phyloP scores from a whole-genome alignment of 2,329 filamentous ascomycete species.

The Aspergillus quadrilineatus region DNA sequence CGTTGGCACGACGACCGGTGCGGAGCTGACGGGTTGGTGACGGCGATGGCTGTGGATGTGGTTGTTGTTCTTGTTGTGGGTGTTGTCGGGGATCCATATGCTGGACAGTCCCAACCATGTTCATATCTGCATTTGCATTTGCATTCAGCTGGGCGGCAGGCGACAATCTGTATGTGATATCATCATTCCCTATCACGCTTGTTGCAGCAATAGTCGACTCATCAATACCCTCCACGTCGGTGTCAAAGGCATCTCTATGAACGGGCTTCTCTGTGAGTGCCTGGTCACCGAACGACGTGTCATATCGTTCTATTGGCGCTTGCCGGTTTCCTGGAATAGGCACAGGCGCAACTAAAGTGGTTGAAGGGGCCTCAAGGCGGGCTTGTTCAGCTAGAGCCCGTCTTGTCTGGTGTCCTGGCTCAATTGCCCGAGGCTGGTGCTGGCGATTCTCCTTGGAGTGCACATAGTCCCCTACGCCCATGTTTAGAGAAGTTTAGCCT shows the following conservation, averaged over 20 bases:
- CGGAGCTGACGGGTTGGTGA: constrained; percentile 23
- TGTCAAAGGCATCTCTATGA: constrained; percentile 42
- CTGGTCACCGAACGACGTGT: constrained; percentile 20
- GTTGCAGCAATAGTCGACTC: constrained; percentile 43
- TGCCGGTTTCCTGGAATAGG: constrained; percentile 19
- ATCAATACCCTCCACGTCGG: constrained; percentile 45
- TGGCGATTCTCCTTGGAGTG: constrained; percentile 39
- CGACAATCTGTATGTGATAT: constrained; percentile 26
- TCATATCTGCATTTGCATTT: constrained; percentile 9
- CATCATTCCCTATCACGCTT: constrained; percentile 39
- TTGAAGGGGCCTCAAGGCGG: constrained; percentile 34
- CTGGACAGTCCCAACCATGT: not conserved
- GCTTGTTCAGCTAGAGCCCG: constrained; percentile 37
- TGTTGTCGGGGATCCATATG: constrained; percentile 16
- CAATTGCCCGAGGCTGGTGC: constrained; percentile 25
- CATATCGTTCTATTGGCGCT: constrained; percentile 18
- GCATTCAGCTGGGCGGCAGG: constrained; percentile 20
- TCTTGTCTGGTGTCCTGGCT: constrained; percentile 28
- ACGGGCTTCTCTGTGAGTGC: constrained; percentile 16
- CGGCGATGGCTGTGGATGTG: constrained; percentile 5
- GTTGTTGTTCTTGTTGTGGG: constrained; percentile 16
- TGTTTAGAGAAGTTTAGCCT: constrained; percentile 19
- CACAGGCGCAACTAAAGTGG: constrained; percentile 24
- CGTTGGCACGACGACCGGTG: constrained; percentile 26
- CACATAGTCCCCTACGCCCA: constrained; percentile 46